Evolutionary conservation across 306 rosid species (phyloP).

Genomic region (Dicorynia guianensis): DNA sequence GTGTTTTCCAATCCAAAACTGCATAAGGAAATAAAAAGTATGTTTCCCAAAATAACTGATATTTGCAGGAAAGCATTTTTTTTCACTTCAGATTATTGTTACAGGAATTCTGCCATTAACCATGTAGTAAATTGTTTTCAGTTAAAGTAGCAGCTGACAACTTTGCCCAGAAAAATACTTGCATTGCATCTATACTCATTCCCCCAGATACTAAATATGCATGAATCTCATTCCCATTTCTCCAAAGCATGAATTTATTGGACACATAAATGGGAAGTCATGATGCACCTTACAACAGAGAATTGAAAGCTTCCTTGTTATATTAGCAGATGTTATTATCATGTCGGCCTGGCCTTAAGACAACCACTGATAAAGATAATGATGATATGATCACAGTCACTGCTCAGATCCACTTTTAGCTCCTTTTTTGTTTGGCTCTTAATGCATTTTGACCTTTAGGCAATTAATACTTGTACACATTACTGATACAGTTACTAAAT

Average conservation of each 20-base stretch:
- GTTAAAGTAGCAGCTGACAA: too few relatives aligned
- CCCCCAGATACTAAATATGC: not conserved
- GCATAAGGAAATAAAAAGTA: too few relatives aligned
- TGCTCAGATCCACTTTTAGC: constrained; percentile 36
- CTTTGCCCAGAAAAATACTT: too few relatives aligned
- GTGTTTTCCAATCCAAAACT: too few relatives aligned
- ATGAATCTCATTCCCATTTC: not conserved
- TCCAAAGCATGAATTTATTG: constrained; percentile 30
- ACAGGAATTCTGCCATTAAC: too few relatives aligned
- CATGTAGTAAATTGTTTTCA: too few relatives aligned
- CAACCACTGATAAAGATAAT: constrained; percentile 35
- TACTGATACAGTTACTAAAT: constrained; percentile 39
- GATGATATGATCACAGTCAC: constrained; percentile 34
- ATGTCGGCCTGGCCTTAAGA: constrained; percentile 35
- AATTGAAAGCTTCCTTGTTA: constrained; percentile 15
- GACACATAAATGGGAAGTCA: constrained; percentile 33
- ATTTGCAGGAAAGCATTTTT: too few relatives aligned
- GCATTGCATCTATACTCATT: too few relatives aligned
- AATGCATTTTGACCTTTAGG: not conserved
- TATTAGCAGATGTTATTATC: constrained; percentile 36
- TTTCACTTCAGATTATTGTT: too few relatives aligned
- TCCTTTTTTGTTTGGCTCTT: too few relatives aligned
- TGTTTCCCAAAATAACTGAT: too few relatives aligned
- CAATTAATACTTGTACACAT: constrained; percentile 34
- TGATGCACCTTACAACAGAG: constrained; percentile 15